Percentiles rank a stretch among this genome's conserved stretches.
These are phyloP conservation scores for Huntiella savannae DNA, from an alignment of 2,329 filamentous ascomycete species.

Conservation along the genomic window DNA sequence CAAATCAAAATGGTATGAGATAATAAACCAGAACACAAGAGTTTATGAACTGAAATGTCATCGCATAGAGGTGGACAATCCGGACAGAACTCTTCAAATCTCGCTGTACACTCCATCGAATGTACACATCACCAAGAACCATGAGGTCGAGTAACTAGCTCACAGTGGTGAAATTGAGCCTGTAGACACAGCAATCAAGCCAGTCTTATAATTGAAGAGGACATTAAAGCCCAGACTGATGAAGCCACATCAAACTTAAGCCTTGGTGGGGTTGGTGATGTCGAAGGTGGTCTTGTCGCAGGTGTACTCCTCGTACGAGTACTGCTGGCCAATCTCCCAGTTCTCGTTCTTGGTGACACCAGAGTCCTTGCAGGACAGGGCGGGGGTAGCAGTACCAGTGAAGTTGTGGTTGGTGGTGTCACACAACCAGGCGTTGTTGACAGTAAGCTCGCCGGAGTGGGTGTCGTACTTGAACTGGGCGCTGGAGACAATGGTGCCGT, in stretches of 20 bases:
- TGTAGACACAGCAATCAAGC: background rate
- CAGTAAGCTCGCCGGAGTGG: constrained; percentile 18
- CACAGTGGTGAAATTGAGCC: background rate
- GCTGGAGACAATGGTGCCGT: constrained; percentile 14
- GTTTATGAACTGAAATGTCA: too few relatives aligned
- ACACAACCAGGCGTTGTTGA: constrained; percentile 33
- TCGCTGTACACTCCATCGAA: too few relatives aligned
- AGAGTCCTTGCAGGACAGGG: background rate
- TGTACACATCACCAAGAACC: too few relatives aligned
- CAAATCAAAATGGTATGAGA: too few relatives aligned
- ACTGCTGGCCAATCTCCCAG: constrained; percentile 18
- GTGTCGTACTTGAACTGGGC: constrained; percentile 26
- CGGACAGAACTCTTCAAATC: too few relatives aligned
- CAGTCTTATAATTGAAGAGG: background rate
- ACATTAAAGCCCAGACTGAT: background rate
- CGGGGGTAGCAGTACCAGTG: background rate
- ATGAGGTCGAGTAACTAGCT: too few relatives aligned
- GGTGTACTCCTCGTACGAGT: constrained; percentile 16
- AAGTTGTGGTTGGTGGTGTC: constrained; percentile 4
- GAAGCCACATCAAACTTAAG: background rate
- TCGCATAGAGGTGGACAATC: too few relatives aligned
- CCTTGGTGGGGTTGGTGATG: background rate
- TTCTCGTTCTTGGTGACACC: constrained; percentile 15
- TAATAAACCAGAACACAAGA: too few relatives aligned
- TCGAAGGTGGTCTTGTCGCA: constrained; percentile 13